Conservation (phyloP, 2,329 filamentous ascomycete genomes). For the Fusarium dlaminii region DNA sequence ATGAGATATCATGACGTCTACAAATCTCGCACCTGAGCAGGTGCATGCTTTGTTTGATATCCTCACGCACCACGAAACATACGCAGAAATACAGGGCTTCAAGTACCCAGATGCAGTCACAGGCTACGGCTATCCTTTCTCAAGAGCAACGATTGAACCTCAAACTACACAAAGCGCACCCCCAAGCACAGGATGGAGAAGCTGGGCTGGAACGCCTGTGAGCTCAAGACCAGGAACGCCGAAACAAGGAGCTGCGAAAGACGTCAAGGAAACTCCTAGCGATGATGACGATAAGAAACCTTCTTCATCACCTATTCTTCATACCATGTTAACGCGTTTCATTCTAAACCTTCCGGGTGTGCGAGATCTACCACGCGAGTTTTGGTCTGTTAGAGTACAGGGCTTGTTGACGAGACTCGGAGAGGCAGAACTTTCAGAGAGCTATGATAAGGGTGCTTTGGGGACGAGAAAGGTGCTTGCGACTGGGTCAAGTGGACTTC, state of each 20-base stretch:
- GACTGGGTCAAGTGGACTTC: conserved; percentile 73
- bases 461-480: conserved; percentile 79
- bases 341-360: conserved; percentile 73
- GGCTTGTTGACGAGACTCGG: conserved; percentile 69
- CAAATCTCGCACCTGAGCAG: conserved; percentile 51
- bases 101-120: conserved; percentile 71
- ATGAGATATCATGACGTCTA: conserved; percentile 35
- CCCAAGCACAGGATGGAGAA: conserved; percentile 27
- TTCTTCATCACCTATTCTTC: conserved; percentile 72
- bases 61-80: conserved; percentile 67
- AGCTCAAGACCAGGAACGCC: conserved; percentile 42
- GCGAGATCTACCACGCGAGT: conserved; percentile 67
- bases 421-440: conserved; percentile 78
- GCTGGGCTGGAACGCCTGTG: conserved; percentile 38
- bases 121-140: conserved; percentile 77
- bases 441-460: conserved; percentile 81
- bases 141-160: conserved; percentile 30
- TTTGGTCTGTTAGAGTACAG: conserved; percentile 72
- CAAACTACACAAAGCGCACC: conserved; percentile 15
- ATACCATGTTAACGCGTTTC: conserved; percentile 72
- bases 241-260: conserved; percentile 33
- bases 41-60: conserved; percentile 67
- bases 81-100: conserved; percentile 77
- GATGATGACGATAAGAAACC: conserved; percentile 35
- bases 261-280: neutral